Conservation (phyloP, 2,329 filamentous ascomycete species). For the Ascochyta viciae-villosae region DNA sequence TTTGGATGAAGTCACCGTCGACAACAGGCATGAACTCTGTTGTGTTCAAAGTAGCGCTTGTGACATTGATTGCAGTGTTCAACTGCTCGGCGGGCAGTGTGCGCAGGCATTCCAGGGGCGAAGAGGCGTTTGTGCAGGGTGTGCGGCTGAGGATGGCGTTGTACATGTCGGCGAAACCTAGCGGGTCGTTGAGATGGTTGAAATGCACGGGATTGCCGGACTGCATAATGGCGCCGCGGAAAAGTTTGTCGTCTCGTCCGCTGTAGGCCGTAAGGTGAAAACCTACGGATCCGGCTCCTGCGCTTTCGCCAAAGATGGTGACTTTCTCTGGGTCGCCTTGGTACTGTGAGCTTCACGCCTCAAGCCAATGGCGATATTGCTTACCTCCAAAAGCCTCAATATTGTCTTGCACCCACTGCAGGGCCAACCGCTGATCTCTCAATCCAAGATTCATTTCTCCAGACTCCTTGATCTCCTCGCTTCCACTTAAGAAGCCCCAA, state of each 20-base stretch:
- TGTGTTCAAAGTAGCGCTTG: conserved; percentile 32
- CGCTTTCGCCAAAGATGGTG: conserved; percentile 55
- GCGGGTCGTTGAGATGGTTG: conserved; percentile 21
- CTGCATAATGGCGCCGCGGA: conserved; percentile 57
- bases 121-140: conserved; percentile 32
- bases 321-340: conserved; percentile 52
- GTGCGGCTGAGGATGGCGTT: conserved; percentile 30
- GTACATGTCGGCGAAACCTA: conserved; percentile 30
- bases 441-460: conserved; percentile 59
- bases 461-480: conserved; percentile 36
- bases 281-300: conserved; percentile 55
- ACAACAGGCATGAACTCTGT: conserved; percentile 53
- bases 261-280: conserved; percentile 56
- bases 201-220: conserved; percentile 50
- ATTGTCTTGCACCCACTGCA: conserved; percentile 55
- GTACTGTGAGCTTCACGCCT: conserved; percentile 31
- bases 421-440: conserved; percentile 54
- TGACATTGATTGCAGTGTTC: conserved; percentile 60
- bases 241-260: conserved; percentile 57
- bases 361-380: conserved; percentile 34
- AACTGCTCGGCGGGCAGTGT: conserved; percentile 65
- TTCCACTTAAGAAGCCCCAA: conserved; percentile 69
- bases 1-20: conserved; percentile 64
- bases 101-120: conserved; percentile 61
- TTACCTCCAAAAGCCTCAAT: conserved; percentile 54